Evolutionary conservation across 78 protist species (phyloP).

Genomic region (Planoprotostelium fungivorum): DNA sequence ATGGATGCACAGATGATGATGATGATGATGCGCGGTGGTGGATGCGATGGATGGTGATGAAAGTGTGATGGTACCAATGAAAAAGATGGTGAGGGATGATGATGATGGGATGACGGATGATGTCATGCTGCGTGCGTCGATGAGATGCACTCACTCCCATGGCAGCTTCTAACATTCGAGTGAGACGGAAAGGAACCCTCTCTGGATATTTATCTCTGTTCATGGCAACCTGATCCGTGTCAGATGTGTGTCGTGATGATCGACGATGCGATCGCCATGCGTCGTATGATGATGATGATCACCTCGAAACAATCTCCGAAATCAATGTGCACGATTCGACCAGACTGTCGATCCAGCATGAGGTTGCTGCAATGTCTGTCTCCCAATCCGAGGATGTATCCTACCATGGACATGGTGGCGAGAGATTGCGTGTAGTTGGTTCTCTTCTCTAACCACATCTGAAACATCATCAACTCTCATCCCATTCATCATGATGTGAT

Average conservation of each 20-base stretch:
- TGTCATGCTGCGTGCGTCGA: no score
- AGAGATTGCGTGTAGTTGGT: conserved; percentile 53
- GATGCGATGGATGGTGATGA: no score
- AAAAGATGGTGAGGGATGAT: no score
- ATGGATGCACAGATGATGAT: background rate
- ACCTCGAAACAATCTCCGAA: conserved; percentile 78
- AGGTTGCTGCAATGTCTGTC: conserved; percentile 81
- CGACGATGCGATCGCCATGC: no score
- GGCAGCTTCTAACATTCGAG: conserved; percentile 12
- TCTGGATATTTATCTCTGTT: conserved; percentile 19
- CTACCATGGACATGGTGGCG: conserved; percentile 81
- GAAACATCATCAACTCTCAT: background rate
- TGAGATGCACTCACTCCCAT: conserved; percentile 5
- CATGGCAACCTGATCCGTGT: conserved; percentile 5
- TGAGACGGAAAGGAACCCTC: conserved; percentile 9
- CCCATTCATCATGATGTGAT: no score
- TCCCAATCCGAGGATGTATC: conserved; percentile 79
- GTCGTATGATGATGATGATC: no score
- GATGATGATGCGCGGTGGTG: no score
- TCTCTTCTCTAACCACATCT: conserved; percentile 8
- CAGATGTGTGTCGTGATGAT: background rate
- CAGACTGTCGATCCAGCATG: conserved; percentile 43
- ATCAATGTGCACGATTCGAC: conserved; percentile 89
- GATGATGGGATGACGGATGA: no score
- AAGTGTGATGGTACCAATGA: no score